phyloP scores from a whole-genome alignment of 805 yeast genomes.

The Vanderwaltozyma tropicalis region DNA sequence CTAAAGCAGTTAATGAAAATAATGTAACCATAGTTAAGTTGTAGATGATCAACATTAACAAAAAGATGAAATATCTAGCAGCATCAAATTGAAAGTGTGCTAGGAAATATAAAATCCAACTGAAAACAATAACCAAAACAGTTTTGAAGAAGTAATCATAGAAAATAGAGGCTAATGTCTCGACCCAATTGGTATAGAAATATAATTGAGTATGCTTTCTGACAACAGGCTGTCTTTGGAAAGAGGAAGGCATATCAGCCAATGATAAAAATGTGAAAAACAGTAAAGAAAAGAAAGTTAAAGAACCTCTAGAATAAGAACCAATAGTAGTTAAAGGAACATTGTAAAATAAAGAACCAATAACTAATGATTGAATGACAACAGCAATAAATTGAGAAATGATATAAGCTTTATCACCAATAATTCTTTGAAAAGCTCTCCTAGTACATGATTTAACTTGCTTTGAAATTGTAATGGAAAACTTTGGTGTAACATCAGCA shows the following conservation, averaged over 20 bases:
- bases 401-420: constrained; percentile 37
- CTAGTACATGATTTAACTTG: constrained; percentile 37
- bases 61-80: constrained; percentile 42
- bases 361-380: constrained; percentile 31
- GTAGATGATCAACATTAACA: constrained; percentile 34
- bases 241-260: constrained; percentile 41
- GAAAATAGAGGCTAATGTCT: constrained; percentile 48
- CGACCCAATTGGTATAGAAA: constrained; percentile 56
- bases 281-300: constrained; percentile 40
- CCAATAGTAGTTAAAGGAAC: constrained; percentile 35
- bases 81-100: constrained; percentile 37
- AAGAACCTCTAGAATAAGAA: constrained; percentile 45
- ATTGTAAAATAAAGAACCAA: constrained; percentile 43
- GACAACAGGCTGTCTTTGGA: constrained; percentile 43
- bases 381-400: constrained; percentile 35
- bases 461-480: constrained; percentile 16
- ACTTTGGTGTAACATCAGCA: constrained; percentile 22
- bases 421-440: constrained; percentile 36
- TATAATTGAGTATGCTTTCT: constrained; percentile 56
- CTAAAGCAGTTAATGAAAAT: constrained; percentile 45
- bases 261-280: constrained; percentile 50
- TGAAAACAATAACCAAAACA: constrained; percentile 33
- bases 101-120: constrained; percentile 44
- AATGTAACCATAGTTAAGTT: constrained; percentile 40
- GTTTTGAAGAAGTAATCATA: constrained; percentile 52